Base-by-base conservation (phyloP, 2,329 filamentous ascomycete genomes). In the Teratosphaeria viscida region DNA sequence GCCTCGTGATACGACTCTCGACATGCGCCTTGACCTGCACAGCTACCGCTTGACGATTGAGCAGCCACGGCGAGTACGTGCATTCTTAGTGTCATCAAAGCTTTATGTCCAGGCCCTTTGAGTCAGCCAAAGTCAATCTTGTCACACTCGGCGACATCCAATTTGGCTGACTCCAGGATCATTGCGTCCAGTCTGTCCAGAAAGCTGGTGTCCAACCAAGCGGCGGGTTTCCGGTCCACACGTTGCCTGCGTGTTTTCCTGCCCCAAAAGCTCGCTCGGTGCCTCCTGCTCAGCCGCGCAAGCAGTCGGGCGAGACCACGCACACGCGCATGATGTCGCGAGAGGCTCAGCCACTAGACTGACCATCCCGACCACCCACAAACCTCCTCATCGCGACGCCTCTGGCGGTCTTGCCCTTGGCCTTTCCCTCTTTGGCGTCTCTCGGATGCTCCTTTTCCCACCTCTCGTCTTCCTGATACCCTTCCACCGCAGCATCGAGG, bases 371-470 rank as follows among this genome's bases (percentile, higher is more conserved):
- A 16, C 23, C 29, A 35, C 58, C 58, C 19, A 73, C 72, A 57
- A 71, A 73, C 57, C 72, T 64, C 59, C 72, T 68, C 66, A 72
- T 72, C 5, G 71, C 72, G n/a, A 66, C 66, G 47, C 62, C 64
- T 54, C 65, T 66, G 7, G 68, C 68, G 47, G 55, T 66, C 59
- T 73, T 71, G 52, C 68, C 75, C 66, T 75, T 70, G 68, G 79
- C 79, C n/a, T 74, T 74, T 64, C 78, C 79, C 60, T 73, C 72
- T 49, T 73, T 74, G 6, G 72, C 74, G 66, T 80, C 74, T 54
- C 85, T 69, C 0, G 87, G 86, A 67, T 92, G 82, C 12, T 82
- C 80, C 65, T 78, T 81, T 74, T 90, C 89, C 89, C 89, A 92
- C 57, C 78, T 78, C 71, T 91, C 88, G 63, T 94, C 89, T 3